phyloP scores from a whole-genome alignment of 495 filamentous ascomycete genomes.

The Amphirosellinia nigrospora region DNA sequence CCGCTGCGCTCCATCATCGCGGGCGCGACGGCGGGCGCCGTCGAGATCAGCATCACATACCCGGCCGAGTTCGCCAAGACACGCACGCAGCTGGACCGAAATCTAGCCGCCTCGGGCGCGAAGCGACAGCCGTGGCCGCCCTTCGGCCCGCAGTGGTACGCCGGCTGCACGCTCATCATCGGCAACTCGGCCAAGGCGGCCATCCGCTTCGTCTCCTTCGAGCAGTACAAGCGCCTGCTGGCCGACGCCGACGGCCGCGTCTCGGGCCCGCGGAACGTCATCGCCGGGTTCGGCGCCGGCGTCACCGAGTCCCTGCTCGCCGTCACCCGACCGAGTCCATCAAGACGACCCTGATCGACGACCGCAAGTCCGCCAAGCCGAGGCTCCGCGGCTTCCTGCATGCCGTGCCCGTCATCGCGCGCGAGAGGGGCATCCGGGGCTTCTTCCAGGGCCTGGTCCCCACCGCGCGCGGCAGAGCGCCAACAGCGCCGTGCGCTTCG shows the following conservation, averaged over 20 bases:
- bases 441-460: conserved; percentile 98
- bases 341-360: conserved; percentile 97
- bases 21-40: conserved; percentile 86
- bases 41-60: conserved; percentile 98
- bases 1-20: conserved; percentile 85
- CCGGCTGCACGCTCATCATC: conserved; percentile 94
- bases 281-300: conserved; percentile 93
- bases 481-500: conserved; percentile 89
- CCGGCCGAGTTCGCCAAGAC: conserved; percentile 99
- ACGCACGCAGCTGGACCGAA: conserved; percentile 88
- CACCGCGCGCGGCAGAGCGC: conserved; percentile 94
- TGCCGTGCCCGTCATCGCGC: conserved; percentile 81
- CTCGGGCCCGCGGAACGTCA: conserved; percentile 85
- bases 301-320: conserved; percentile 92
- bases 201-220: conserved; percentile 95
- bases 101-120: conserved; percentile 74
- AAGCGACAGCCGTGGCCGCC: conserved; percentile 97
- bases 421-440: conserved; percentile 84
- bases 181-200: conserved; percentile 96
- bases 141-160: conserved; percentile 95
- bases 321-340: conserved; percentile 97
- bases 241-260: conserved; percentile 87
- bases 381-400: conserved; percentile 93
- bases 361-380: conserved; percentile 83
- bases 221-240: conserved; percentile 84